phyloP scores from a whole-genome alignment of 495 filamentous ascomycete species.

The Talaromyces trachyspermus region DNA sequence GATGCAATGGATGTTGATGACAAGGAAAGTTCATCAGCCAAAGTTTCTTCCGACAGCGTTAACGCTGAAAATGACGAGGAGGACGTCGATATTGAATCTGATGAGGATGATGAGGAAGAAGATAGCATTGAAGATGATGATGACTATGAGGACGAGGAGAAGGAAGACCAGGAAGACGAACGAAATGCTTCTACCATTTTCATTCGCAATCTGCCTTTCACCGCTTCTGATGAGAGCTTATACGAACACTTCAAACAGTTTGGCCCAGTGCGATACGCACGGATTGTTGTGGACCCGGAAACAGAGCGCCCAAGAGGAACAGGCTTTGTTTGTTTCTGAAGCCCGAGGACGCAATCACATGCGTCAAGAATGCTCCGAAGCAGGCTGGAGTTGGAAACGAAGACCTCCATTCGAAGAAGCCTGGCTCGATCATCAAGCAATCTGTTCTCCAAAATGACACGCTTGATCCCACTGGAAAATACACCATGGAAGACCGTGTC shows the following conservation, averaged over 20 bases:
- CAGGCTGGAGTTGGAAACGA: slow-evolving; percentile 32
- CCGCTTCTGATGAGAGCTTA: slow-evolving; percentile 67
- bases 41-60: slow-evolving; percentile 13
- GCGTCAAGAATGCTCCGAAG: slow-evolving; percentile 65
- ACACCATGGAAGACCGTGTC: slow-evolving; percentile 83
- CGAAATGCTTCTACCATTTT: slow-evolving; percentile 73
- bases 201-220: slow-evolving; percentile 90
- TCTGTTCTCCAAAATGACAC: slow-evolving; percentile 80
- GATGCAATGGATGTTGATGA: slow-evolving; percentile 23
- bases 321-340: slow-evolving; percentile 92
- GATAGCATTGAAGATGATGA: slow-evolving; percentile 27
- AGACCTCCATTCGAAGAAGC: slow-evolving; percentile 24
- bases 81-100: slow-evolving; percentile 16
- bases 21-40: no score
- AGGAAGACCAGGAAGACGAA: slow-evolving; percentile 42
- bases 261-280: slow-evolving; percentile 75
- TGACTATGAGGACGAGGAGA: slow-evolving; percentile 35
- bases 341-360: slow-evolving; percentile 59
- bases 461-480: slow-evolving; percentile 67
- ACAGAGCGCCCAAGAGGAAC: slow-evolving; percentile 85
- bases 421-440: slow-evolving; percentile 43
- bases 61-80: slow-evolving; percentile 22
- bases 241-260: slow-evolving; percentile 79
- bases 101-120: slow-evolving; percentile 17
- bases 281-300: slow-evolving; percentile 76